phyloP scores from a whole-genome alignment of 2,329 filamentous ascomycete species.

The Helotiales sp. region DNA sequence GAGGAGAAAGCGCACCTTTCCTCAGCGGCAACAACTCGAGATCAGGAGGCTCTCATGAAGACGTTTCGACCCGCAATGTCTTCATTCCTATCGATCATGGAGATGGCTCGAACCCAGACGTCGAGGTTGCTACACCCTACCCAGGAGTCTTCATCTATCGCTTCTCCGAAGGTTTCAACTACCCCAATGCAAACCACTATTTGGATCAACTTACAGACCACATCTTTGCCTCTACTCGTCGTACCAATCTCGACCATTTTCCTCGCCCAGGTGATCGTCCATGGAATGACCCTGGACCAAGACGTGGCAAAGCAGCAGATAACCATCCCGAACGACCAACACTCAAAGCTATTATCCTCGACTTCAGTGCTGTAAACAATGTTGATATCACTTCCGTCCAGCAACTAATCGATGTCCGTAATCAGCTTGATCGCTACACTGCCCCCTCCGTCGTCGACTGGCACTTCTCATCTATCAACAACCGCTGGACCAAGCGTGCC shows the following conservation, averaged over 20 bases:
- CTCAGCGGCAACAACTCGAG: constrained; percentile 53
- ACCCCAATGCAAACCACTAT: constrained; percentile 88
- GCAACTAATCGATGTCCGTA: constrained; percentile 89
- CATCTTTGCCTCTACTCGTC: constrained; percentile 70
- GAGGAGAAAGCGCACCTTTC: constrained; percentile 53
- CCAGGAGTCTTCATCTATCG: constrained; percentile 96
- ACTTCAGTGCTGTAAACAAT: constrained; percentile 92
- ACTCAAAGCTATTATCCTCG: constrained; percentile 86
- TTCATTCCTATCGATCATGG: constrained; percentile 84
- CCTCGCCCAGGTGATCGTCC: constrained; percentile 73
- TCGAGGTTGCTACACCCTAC: constrained; percentile 78
- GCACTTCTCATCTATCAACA: constrained; percentile 94
- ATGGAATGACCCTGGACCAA: constrained; percentile 90
- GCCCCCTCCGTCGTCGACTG: constrained; percentile 83
- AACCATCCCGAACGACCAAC: constrained; percentile 59
- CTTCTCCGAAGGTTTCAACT: constrained; percentile 93
- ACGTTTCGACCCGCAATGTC: constrained; percentile 66
- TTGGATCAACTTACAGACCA: constrained; percentile 74
- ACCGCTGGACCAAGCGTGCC: constrained; percentile 91
- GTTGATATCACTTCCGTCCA: constrained; percentile 93
- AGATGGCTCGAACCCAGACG: constrained; percentile 87
- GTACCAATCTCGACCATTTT: constrained; percentile 71
- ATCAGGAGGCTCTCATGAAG: constrained; percentile 31
- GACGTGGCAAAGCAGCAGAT: constrained; percentile 48
- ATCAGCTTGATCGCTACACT: constrained; percentile 86